phyloP scores from a whole-genome alignment of 768 basidiomycete species.

The Amanita pallidorosea region DNA sequence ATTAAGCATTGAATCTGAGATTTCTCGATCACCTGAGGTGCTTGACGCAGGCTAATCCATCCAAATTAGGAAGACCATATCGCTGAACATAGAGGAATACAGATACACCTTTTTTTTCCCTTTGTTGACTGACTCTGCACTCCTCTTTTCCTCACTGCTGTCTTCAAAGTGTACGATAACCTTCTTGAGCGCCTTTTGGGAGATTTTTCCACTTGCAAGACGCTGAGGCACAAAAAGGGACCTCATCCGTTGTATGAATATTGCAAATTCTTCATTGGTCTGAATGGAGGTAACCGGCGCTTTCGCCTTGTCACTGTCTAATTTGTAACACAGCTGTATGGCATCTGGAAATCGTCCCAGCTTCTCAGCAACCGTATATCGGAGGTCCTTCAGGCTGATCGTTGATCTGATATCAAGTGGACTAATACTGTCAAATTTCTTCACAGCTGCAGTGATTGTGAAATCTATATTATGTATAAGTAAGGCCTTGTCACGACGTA shows the following conservation, averaged over 20 bases:
- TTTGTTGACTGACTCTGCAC: background rate
- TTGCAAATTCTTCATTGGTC: background rate
- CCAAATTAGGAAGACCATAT: background rate
- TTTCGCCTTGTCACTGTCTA: no score
- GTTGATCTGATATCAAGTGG: background rate
- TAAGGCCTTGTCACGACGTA: no score
- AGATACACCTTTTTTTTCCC: constrained; percentile 2
- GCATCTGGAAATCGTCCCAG: background rate
- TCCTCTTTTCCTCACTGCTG: background rate
- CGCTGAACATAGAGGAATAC: no score
- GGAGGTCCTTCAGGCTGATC: background rate
- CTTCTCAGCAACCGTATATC: background rate
- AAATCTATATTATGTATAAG: no score
- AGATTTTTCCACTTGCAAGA: background rate
- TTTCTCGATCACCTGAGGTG: background rate
- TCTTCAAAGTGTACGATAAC: background rate
- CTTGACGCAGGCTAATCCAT: background rate
- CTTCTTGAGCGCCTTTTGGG: background rate
- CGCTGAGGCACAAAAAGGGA: background rate
- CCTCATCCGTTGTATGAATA: background rate
- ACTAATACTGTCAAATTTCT: background rate
- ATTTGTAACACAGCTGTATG: background rate
- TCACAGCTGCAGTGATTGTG: background rate
- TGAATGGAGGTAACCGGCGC: background rate
- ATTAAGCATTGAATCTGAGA: background rate